A percentile compares a stretch with the other conserved stretches of the same genome.
Conservation (phyloP, 306 rosid genomes). For the Cercis canadensis region DNA sequence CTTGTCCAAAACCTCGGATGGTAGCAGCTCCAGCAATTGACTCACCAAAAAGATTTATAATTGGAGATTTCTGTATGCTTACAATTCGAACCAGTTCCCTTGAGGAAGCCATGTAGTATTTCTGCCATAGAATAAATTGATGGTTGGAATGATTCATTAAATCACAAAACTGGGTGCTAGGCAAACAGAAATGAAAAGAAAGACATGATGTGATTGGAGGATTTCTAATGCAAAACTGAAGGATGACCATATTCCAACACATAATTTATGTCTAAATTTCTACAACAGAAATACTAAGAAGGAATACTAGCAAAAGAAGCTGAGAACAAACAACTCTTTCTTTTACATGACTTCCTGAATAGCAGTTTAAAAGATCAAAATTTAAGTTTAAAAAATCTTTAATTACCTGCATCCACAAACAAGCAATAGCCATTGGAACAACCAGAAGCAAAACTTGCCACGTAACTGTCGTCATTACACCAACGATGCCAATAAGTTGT, state of each 20-base stretch:
- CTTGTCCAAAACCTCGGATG: constrained; percentile 92
- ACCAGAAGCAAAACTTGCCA: constrained; percentile 95
- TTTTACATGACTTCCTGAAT: neutral
- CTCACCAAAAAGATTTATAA: constrained; percentile 83
- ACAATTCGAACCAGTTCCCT: constrained; percentile 93
- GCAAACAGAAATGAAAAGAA: constrained; percentile 10
- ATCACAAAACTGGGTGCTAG: neutral
- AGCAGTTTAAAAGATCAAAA: constrained; percentile 16
- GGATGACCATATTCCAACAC: too few relatives aligned
- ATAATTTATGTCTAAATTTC: too few relatives aligned
- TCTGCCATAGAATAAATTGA: constrained; percentile 54
- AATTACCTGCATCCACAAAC: constrained; percentile 94
- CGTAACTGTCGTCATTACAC: constrained; percentile 85
- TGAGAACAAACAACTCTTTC: neutral
- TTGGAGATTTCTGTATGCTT: constrained; percentile 91
- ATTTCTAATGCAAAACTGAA: constrained; percentile 12
- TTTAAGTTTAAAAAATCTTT: constrained; percentile 3
- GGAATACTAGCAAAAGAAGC: too few relatives aligned
- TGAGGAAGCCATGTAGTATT: constrained; percentile 95
- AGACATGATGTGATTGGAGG: constrained; percentile 10
- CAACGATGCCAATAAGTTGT: constrained; percentile 92
- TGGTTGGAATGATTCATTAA: constrained; percentile 28
- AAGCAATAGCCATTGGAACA: constrained; percentile 82
- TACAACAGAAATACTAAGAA: too few relatives aligned
- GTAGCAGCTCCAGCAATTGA: constrained; percentile 91